Evolutionary conservation across 768 basidiomycete genomes (phyloP).

Genomic region (Tricholoma bakamatsutake): DNA sequence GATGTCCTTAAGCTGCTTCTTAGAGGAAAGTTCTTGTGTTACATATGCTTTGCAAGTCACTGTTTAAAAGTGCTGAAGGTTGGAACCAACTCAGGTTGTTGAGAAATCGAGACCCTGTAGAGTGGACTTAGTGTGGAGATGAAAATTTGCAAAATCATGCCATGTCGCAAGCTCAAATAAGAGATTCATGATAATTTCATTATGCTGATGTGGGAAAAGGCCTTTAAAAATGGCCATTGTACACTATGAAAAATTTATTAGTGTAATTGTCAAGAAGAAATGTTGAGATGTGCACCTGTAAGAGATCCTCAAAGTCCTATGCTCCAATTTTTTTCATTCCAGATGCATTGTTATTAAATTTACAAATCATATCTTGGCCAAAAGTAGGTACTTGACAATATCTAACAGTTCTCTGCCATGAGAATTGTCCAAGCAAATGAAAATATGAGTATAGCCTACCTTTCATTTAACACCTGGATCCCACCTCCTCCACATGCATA

Average conservation of each 20-base stretch:
- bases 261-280: no score
- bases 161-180: slow-evolving; percentile 2
- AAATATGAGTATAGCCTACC: slow-evolving; percentile 7
- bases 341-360: slow-evolving; percentile 17
- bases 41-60: background rate
- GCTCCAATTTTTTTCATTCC: slow-evolving; percentile 14
- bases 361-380: slow-evolving; percentile 13
- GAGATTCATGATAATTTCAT: background rate
- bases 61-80: background rate
- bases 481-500: slow-evolving; percentile 12
- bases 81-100: background rate
- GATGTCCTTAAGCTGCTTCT: no score
- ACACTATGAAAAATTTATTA: background rate
- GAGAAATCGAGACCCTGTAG: background rate
- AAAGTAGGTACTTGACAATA: slow-evolving; percentile 7
- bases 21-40: slow-evolving; percentile 8
- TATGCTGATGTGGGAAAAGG: background rate
- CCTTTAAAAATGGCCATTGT: slow-evolving; percentile 2
- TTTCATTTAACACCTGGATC: slow-evolving; percentile 17
- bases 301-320: slow-evolving; percentile 22
- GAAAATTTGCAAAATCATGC: slow-evolving; percentile 6
- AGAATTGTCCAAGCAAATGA: no score
- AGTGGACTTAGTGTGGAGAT: slow-evolving; percentile 5
- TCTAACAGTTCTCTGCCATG: background rate
- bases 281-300: slow-evolving; percentile 17